Percentiles rank a stretch among this genome's conserved stretches.
Evolutionary conservation across 345 rosid genomes (phyloP).

Genomic region (Gossypium rotundifolium): DNA sequence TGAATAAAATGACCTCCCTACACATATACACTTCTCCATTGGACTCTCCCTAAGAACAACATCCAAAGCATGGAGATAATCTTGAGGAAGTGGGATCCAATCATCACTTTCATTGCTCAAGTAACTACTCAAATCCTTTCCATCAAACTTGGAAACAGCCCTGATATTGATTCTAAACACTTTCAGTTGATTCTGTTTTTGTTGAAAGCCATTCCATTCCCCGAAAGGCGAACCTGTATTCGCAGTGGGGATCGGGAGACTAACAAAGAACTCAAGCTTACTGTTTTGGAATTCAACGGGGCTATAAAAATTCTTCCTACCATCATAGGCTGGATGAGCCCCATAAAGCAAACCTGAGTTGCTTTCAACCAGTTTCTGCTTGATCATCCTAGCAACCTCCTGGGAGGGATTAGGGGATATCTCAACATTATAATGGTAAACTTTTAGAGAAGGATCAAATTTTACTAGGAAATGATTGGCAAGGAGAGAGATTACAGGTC

Average conservation of each 20-base stretch:
- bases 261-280: slow-evolving; percentile 75
- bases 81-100: slow-evolving; percentile 84
- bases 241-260: slow-evolving; percentile 66
- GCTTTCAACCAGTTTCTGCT: slow-evolving; percentile 60
- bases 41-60: slow-evolving; percentile 85
- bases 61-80: slow-evolving; percentile 88
- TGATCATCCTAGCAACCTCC: slow-evolving; percentile 80
- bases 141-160: slow-evolving; percentile 79
- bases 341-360: slow-evolving; percentile 53
- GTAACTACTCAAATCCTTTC: slow-evolving; percentile 56
- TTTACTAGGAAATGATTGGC: slow-evolving; percentile 92
- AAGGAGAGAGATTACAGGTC: slow-evolving; percentile 61
- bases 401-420: slow-evolving; percentile 76
- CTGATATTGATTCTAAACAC: slow-evolving; percentile 63
- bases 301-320: slow-evolving; percentile 73
- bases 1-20: slow-evolving; percentile 80
- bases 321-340: slow-evolving; percentile 74
- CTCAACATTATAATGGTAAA: slow-evolving; percentile 89
- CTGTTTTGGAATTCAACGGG: slow-evolving; percentile 75
- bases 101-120: slow-evolving; percentile 62
- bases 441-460: slow-evolving; percentile 54
- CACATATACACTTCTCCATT: slow-evolving; percentile 61
- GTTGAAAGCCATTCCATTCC: slow-evolving; percentile 33
- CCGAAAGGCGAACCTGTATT: slow-evolving; percentile 25
- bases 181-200: slow-evolving; percentile 49